Conservation (phyloP, 176 grass and related monocot species). For the Echinochloa phyllopogon region DNA sequence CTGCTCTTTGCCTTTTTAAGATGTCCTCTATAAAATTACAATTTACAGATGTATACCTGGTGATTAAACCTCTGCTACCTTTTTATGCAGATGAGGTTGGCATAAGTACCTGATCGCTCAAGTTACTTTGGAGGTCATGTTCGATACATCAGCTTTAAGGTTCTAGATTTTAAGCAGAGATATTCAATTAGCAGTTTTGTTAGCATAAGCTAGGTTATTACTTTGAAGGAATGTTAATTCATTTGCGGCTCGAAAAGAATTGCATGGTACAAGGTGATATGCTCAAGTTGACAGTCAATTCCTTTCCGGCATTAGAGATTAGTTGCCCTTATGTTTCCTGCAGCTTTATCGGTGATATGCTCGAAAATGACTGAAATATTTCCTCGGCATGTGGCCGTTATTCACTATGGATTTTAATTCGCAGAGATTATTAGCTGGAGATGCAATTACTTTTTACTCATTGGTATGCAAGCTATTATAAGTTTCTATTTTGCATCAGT, state of each 20-base stretch:
- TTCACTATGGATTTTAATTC: background rate
- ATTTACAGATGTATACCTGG: background rate
- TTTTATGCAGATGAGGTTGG: slow-evolving; percentile 26
- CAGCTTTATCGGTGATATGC: background rate
- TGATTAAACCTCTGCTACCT: background rate
- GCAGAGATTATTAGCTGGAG: slow-evolving; percentile 1
- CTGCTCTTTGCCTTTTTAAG: background rate
- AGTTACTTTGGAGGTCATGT: slow-evolving; percentile 14
- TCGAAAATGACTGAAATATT: background rate
- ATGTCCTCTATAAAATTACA: background rate
- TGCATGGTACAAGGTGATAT: background rate
- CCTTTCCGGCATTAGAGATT: background rate
- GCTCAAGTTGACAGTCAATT: background rate
- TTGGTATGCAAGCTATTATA: background rate
- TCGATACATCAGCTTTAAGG: background rate
- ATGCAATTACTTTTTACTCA: background rate
- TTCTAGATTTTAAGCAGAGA: background rate
- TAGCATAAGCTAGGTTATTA: background rate
- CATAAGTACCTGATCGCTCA: background rate
- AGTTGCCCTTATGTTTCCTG: background rate
- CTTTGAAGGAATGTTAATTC: background rate
- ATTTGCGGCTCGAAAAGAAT: background rate
- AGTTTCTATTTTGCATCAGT: background rate
- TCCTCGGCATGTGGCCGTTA: background rate
- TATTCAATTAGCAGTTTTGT: no score